Base-by-base conservation (phyloP, 1,284 basidiomycete species). In the Xanthoconium separans region DNA sequence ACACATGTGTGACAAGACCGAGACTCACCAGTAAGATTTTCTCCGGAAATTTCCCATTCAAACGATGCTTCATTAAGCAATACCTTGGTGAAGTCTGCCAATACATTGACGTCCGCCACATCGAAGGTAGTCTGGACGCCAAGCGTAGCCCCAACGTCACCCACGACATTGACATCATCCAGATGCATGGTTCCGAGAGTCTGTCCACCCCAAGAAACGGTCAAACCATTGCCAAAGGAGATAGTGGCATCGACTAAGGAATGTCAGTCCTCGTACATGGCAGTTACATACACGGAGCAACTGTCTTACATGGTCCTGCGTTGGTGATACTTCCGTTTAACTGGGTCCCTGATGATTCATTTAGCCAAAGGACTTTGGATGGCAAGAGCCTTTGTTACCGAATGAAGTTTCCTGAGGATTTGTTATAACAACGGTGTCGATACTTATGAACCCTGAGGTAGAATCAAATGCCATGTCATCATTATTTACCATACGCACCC, bases 11-110 rank as follows among this genome's bases (percentile, higher is more conserved):
- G 4, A 33, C 37, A 10, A 39, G 43, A 16, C 15, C 24, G 8
- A 44, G 15, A 54, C 73, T 59, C 59, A 77, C 85, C 84, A 39
- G 77, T 80, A 37, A 91, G 68, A 62, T 87, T 85, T 37, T 84
- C 75, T n/a, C 81, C 85, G 16, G 80, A 76, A 59, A 92, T 90
- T 31, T 79, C 76, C 89, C 89, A 92, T 18, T 84, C 79, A 64
- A 92, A 92, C 13, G 78, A 81, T 60, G 85, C 83, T 58, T 84
- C 72, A 1, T 82, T 88, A 6, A 92, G 75, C 52, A 91, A 70
- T 18, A 73, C 71, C 74, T 82, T 83, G 1, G 89, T 89, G 65
- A 91, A 91, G 33, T 78, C 77, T 27, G 86, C 79, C 53, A 91
- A 71, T 54, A 80, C 80, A 42, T 70, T 75, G 16, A 85, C 77